Conservation (phyloP, 2,329 filamentous ascomycete genomes). For the Alternaria gaisen region DNA sequence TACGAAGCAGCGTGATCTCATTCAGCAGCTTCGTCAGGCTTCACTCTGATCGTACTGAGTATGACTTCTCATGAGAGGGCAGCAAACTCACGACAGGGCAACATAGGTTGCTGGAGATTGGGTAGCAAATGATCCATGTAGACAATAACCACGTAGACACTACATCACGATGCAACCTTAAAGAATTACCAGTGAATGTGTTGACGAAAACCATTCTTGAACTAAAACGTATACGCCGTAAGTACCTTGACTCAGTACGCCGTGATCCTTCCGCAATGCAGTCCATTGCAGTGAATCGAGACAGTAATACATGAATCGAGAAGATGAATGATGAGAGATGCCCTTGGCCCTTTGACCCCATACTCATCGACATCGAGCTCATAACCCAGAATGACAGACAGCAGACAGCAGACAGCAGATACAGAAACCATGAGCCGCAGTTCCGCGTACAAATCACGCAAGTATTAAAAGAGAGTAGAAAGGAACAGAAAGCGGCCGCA, state of each 20-base stretch:
- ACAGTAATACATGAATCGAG: slow-evolving; percentile 28
- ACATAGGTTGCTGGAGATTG: no score
- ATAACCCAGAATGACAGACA: slow-evolving; percentile 16
- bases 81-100: no score
- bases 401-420: slow-evolving; percentile 7
- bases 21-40: no score
- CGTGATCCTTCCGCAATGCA: background rate
- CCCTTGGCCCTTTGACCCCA: slow-evolving; percentile 12
- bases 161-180: no score
- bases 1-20: no score
- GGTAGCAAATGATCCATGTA: no score
- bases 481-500: background rate
- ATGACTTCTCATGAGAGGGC: no score
- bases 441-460: slow-evolving; percentile 17
- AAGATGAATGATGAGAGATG: slow-evolving; percentile 12
- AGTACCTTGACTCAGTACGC: background rate
- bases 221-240: slow-evolving; percentile 11
- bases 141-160: no score
- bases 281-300: slow-evolving; percentile 14
- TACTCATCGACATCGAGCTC: slow-evolving; percentile 17
- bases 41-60: no score
- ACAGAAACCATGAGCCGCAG: slow-evolving; percentile 24
- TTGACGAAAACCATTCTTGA: background rate
- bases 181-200: no score
- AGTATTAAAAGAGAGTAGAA: slow-evolving; percentile 14